phyloP scores from a whole-genome alignment of 306 rosid species.

The Sphenostylis stenocarpa region DNA sequence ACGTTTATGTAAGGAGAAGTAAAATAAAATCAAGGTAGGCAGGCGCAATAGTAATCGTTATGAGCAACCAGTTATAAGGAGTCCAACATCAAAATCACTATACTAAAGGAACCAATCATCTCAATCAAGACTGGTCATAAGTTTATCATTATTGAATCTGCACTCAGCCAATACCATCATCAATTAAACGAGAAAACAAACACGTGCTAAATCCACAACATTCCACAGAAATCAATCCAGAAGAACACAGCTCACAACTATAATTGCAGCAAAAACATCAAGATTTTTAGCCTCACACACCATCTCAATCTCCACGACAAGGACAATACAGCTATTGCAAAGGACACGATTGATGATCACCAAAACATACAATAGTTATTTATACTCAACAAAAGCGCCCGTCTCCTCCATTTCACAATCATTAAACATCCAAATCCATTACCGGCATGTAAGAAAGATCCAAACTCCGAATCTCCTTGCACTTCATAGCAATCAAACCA shows the following conservation, averaged over 20 bases:
- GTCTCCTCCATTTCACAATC: background rate
- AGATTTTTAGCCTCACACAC: background rate
- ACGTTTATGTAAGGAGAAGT: background rate
- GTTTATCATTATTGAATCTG: background rate
- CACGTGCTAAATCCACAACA: background rate
- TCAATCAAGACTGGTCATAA: background rate
- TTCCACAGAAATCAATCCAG: background rate
- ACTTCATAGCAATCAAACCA: slow-evolving; percentile 67
- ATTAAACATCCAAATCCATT: background rate
- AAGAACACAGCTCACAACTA: background rate
- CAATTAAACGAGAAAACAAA: background rate
- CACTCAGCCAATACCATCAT: background rate
- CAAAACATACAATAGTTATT: background rate
- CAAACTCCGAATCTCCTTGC: slow-evolving; percentile 57
- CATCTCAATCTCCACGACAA: background rate
- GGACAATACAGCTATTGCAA: background rate
- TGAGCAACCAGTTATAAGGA: background rate
- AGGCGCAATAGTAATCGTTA: background rate
- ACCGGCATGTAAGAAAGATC: slow-evolving; percentile 88
- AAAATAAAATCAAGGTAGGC: background rate
- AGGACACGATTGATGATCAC: background rate
- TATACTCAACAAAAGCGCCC: background rate
- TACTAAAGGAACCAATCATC: background rate
- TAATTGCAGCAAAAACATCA: background rate
- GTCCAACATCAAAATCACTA: slow-evolving; percentile 11